Evolutionary conservation across 164 flowering plant genomes (phyloP), one percentile per base, ranked within the genome.

Genomic region (Dillenia suffruticosa): DNA sequence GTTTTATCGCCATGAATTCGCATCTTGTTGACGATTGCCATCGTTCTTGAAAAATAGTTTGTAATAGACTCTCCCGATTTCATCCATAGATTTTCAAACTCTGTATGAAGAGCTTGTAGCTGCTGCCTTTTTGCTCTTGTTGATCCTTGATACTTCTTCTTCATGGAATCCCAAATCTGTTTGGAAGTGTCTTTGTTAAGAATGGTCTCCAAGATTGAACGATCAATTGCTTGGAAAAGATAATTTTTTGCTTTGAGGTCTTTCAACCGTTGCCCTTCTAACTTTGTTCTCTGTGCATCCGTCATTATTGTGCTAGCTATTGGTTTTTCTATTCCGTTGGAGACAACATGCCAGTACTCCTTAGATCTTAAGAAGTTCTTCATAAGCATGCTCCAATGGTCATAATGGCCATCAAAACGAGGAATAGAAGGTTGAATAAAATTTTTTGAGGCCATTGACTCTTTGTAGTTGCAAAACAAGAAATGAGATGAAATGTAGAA

Each of bases 11-110:
- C 57, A 49, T 54, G n/a, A 8, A 12, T 17, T n/a, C 57, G 17
- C 65, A 70, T 58, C 14, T 69, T 59, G 14, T 64, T 69, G 19
- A 17, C 45, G n/a, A 62, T 62, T 43, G 50, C 12, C 61, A 70
- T 55, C 0, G 24, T 46, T 8, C 48, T 44, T 3, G 46, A 32
- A 19, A 64, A 60, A 32, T 59, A 64, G 10, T 64, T 22, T 16
- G 2, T 46, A 17, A 64, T 14, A 9, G 45, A 46, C 44, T 14
- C 54, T 10, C 24, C 10, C 3, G 8, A 4, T 53, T 58, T 49
- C 67, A 63, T 63, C 2, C 9, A 12, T 8, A 69, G 58, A 12
- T 24, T 55, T n/a, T 63, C 54, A 9, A 58, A 52, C 5, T 63
- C 24, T 24, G 51, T 17, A 9, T 51, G 54, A 22, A 58, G 57